These are phyloP conservation scores for Cyclotella sp. DNA, from an alignment of 108 stramenopile species.

Conservation along the genomic window DNA sequence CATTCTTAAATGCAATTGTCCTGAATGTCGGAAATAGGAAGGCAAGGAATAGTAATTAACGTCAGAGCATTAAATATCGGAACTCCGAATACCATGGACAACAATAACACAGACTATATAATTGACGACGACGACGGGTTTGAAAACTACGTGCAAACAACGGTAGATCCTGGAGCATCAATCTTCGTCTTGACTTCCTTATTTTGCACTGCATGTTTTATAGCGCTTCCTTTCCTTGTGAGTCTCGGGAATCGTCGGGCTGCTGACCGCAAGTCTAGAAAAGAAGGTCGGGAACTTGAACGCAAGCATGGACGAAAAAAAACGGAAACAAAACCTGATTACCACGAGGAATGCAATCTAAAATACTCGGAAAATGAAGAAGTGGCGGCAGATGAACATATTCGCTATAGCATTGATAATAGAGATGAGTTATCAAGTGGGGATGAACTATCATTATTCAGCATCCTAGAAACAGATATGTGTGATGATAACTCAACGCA, in stretches of 20 bases:
- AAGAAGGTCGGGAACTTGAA: background rate
- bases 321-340: too few relatives aligned
- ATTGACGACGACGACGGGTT: conserved; percentile 8
- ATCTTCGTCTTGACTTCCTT: conserved; percentile 7
- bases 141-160: conserved; percentile 17
- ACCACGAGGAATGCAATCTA: background rate
- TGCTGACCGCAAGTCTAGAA: conserved; percentile 2
- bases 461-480: conserved; percentile 5
- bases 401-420: background rate
- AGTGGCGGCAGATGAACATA: background rate
- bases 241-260: conserved; percentile 21
- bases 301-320: background rate
- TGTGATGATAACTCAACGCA: background rate
- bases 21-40: too few relatives aligned
- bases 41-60: too few relatives aligned
- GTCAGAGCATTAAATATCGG: too few relatives aligned
- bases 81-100: too few relatives aligned
- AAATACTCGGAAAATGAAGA: background rate
- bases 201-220: conserved; percentile 12
- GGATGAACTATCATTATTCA: background rate
- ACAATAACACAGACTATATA: too few relatives aligned
- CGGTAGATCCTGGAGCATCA: conserved; percentile 28
- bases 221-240: conserved; percentile 17
- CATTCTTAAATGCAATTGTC: too few relatives aligned
- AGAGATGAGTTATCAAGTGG: background rate